phyloP scores from a whole-genome alignment of 257 asterid genomes.

The Sherardia arvensis region DNA sequence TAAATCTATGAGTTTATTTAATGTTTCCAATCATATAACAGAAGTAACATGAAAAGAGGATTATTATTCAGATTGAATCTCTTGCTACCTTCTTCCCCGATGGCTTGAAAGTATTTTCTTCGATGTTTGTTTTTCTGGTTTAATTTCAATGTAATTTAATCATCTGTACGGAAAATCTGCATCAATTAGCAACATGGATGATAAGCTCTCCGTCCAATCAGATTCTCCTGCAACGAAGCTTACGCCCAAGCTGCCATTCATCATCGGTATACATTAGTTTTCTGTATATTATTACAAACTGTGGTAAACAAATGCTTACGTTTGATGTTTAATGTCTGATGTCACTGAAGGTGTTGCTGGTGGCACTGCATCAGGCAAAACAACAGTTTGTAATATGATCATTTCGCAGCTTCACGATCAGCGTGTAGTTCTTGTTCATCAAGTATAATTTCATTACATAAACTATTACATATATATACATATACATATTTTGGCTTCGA shows the following conservation, averaged over 20 bases:
- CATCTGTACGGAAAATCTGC: slow-evolving; percentile 17
- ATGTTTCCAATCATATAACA: too few species aligned
- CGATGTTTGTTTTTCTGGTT: not conserved
- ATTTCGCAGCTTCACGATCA: slow-evolving; percentile 82
- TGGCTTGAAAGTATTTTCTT: not conserved
- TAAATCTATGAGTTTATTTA: too few species aligned
- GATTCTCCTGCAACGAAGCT: slow-evolving; percentile 21
- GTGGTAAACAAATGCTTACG: not conserved
- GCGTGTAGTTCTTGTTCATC: slow-evolving; percentile 78
- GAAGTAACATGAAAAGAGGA: not conserved
- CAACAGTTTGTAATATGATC: slow-evolving; percentile 84
- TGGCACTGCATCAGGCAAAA: slow-evolving; percentile 95
- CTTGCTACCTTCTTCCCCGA: not conserved
- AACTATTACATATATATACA: too few species aligned
- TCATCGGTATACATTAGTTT: slow-evolving; percentile 39
- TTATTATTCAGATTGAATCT: not conserved
- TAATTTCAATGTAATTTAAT: not conserved
- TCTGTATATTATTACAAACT: not conserved
- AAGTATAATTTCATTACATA: slow-evolving; percentile 39
- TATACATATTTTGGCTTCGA: too few species aligned
- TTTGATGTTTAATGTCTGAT: slow-evolving; percentile 14
- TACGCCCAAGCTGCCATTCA: slow-evolving; percentile 53
- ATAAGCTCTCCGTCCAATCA: slow-evolving; percentile 21
- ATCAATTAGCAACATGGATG: slow-evolving; percentile 11
- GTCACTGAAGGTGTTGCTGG: slow-evolving; percentile 98